A percentile compares a stretch with the other conserved stretches of the same genome.
These are phyloP conservation scores for Knufia fluminis DNA, from an alignment of 2,329 filamentous ascomycete genomes.

Conservation along the genomic window DNA sequence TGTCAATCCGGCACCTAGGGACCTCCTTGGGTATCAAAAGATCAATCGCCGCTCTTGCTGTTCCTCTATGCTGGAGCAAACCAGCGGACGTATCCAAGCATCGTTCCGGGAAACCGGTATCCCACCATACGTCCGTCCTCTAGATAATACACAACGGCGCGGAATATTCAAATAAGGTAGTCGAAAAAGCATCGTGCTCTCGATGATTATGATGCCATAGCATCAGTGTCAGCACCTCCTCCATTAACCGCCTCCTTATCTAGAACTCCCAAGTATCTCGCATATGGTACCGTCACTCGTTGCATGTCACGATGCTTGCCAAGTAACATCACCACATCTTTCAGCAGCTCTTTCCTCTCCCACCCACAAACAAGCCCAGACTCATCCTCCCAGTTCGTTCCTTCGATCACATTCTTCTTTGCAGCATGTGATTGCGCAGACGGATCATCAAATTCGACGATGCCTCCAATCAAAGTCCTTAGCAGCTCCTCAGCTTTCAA, in stretches of 20 bases:
- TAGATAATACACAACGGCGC: too few relatives aligned
- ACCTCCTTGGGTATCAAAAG: too few relatives aligned
- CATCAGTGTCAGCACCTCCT: constrained; percentile 24
- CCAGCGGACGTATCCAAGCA: too few relatives aligned
- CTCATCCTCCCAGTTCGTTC: constrained; percentile 54
- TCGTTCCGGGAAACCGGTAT: too few relatives aligned
- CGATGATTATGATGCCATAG: constrained; percentile 17
- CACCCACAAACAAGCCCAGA: constrained; percentile 77
- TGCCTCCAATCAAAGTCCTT: constrained; percentile 66
- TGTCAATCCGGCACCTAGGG: too few relatives aligned
- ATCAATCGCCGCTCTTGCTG: too few relatives aligned
- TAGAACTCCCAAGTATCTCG: constrained; percentile 60
- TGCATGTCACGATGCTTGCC: constrained; percentile 94
- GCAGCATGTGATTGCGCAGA: constrained; percentile 44
- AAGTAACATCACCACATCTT: constrained; percentile 83
- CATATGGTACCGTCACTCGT: constrained; percentile 88
- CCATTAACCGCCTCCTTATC: constrained; percentile 13
- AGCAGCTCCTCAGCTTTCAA: constrained; percentile 89
- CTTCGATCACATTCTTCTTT: constrained; percentile 38
- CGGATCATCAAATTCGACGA: constrained; percentile 40
- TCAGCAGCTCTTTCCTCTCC: constrained; percentile 77
- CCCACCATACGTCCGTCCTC: too few relatives aligned
- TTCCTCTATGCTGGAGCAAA: too few relatives aligned
- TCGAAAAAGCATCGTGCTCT: background rate
- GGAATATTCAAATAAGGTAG: too few relatives aligned